Evolutionary conservation across 371 early-diverging fungal genomes (phyloP), one percentile per base, ranked within the genome.

Genomic region (Mortierella polycephala): DNA sequence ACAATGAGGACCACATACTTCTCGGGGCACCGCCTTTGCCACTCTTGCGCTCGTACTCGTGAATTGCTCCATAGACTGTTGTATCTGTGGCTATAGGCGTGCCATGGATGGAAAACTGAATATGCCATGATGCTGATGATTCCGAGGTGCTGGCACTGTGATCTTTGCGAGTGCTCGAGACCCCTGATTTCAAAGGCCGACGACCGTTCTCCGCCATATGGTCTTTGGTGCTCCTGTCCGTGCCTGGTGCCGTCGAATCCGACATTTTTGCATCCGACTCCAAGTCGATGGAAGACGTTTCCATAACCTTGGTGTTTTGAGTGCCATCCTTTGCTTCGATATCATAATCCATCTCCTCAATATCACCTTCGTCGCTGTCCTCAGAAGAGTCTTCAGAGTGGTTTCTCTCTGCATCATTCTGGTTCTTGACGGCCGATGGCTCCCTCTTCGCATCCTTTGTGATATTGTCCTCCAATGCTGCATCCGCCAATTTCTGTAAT

Each of bases 31-130:
- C 58, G 40, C 62, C 49, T 39, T 60, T 66, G 30, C 72, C 71
- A 54, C 68, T 74, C 68, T 63, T 73, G 44, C 73, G 74, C 59
- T 87, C 86, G 45, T 86, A 85, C 16, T 84, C 83, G 57, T 89
- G 90, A 10, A 89, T 83, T 10, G 90, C 90, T 37, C 87, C 88
- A 71, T 90, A 90, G 0, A 90, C 84, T 4, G 89, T 89, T n/a
- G 77, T 85, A 18, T 88, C 86, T 5, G 84, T 87, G n/a, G 74
- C 70, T 42, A 90, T 79, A 2, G 83, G 81, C 1, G 74, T 74
- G 8, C 82, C 87, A n/a, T 85, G 82, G 41, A 88, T 57, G 1
- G 83, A 84, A 64, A 90, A 90, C 21, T 79, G 75, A 39, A 90
- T 87, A 40, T 80, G 85, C 87, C 87, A 90, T 50, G 73, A 46